Percentiles rank a stretch among this genome's conserved stretches.
Evolutionary conservation across 768 basidiomycete species (phyloP).

Genomic region (Suillus tomentosus): DNA sequence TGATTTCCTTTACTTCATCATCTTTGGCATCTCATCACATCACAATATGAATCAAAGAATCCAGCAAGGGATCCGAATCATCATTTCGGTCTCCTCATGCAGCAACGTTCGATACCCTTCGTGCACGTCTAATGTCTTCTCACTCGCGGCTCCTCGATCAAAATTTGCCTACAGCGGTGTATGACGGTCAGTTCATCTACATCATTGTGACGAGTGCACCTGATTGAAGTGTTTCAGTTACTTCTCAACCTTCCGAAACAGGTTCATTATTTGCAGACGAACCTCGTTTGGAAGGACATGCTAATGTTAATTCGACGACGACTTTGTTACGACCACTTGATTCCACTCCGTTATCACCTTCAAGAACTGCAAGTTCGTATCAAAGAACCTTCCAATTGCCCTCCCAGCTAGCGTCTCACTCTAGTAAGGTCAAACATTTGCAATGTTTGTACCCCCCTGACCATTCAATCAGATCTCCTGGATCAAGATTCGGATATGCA

Average conservation of each 20-base stretch:
- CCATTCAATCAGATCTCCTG: slow-evolving; percentile 52
- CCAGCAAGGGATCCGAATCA: slow-evolving; percentile 29
- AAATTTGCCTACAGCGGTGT: slow-evolving; percentile 31
- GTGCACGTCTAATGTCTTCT: slow-evolving; percentile 45
- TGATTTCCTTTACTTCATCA: slow-evolving; percentile 12
- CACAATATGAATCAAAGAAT: slow-evolving; percentile 22
- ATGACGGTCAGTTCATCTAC: slow-evolving; percentile 36
- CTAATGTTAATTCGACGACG: slow-evolving; percentile 29
- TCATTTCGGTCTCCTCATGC: slow-evolving; percentile 49
- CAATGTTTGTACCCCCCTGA: slow-evolving; percentile 8
- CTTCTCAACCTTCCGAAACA: slow-evolving; percentile 14
- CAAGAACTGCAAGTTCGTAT: slow-evolving; percentile 57
- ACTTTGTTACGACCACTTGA: slow-evolving; percentile 40
- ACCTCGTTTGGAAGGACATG: slow-evolving; percentile 20
- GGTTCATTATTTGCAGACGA: slow-evolving; percentile 21
- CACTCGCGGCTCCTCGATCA: slow-evolving; percentile 41
- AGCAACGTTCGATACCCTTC: slow-evolving; percentile 46
- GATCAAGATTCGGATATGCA: slow-evolving; percentile 77
- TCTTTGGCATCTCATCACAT: slow-evolving; percentile 9
- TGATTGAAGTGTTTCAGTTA: slow-evolving; percentile 1
- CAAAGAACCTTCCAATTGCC: slow-evolving; percentile 56
- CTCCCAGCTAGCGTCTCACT: slow-evolving; percentile 49
- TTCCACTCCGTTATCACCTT: slow-evolving; percentile 43
- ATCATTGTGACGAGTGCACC: background rate
- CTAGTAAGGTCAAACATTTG: slow-evolving; percentile 45